Percentiles rank a stretch among this genome's conserved stretches.
Conservation (phyloP, 495 filamentous ascomycete species). For the Letharia columbiana region DNA sequence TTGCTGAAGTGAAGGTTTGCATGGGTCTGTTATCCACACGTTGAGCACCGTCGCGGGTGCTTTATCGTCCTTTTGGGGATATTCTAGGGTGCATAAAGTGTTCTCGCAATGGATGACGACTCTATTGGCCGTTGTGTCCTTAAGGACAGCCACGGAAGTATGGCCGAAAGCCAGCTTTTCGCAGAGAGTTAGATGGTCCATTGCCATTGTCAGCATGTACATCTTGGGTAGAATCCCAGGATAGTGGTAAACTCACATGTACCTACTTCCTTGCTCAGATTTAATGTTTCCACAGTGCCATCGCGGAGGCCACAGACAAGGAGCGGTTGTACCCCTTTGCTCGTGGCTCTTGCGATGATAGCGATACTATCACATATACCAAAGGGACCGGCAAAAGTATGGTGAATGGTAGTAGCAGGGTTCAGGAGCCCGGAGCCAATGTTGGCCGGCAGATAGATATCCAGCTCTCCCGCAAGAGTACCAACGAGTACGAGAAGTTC, state of each 20-base stretch:
- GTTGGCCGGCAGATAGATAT: neutral
- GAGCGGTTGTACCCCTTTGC: neutral
- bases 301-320: conserved; percentile 26
- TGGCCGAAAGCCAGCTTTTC: conserved; percentile 23
- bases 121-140: conserved; percentile 7
- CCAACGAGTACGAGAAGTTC: conserved; percentile 5
- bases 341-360: neutral
- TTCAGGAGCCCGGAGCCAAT: conserved; percentile 3
- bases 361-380: conserved; percentile 27
- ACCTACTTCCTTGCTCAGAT: neutral
- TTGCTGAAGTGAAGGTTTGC: conserved; percentile 11
- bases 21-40: conserved; percentile 19
- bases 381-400: conserved; percentile 17
- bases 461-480: conserved; percentile 14
- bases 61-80: conserved; percentile 9
- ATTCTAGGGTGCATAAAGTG: conserved; percentile 20
- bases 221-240: neutral
- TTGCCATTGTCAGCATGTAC: neutral
- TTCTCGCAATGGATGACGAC: conserved; percentile 17
- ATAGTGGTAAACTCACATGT: neutral
- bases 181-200: neutral
- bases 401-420: neutral
- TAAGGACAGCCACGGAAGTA: conserved; percentile 23
- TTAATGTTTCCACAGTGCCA: conserved; percentile 18
- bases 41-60: conserved; percentile 16